Evolutionary conservation across 2,329 filamentous ascomycete species (phyloP), one percentile per base, ranked within the genome.

Genomic region (Whalleya microplaca): DNA sequence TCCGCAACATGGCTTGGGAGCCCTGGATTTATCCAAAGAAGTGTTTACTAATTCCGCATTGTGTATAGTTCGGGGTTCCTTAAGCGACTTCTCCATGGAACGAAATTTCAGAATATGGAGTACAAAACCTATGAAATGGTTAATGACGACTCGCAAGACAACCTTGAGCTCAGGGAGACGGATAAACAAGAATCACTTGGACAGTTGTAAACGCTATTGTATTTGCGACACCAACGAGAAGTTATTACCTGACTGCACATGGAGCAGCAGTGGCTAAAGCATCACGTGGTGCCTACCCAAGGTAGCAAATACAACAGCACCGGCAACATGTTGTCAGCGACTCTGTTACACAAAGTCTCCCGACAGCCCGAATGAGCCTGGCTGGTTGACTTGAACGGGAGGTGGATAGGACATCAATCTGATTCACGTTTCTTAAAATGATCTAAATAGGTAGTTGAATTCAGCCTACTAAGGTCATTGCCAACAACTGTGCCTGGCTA

Each of bases 31-130:
- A 27, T 27, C 23, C 23, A 27, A 27, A 27, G 23, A 9, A n/a
- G 4, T 27, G 9, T 27, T 27, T 27, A 27, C 23, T 27, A 27
- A 27, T 9, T 4, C 4, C 4, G 23, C 4, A 9, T 27, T 27
- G 23, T 27, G 23, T 27, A 27, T 27, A 27, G 23, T 49, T 70
- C 69, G 9, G 69, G 69, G 2, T 72, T 72, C 53, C 56, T 72
- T 21, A 59, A 57, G 46, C 62, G 69, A 51, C 49, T 67, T 5
- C 61, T 70, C n/a, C 42, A 58, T 9, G 68, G 65, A 9, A 58
- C 63, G 12, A 71, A 65, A 48, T 72, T 63, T 56, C 55, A 45
- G 51, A 70, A 72, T 42, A 62, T 67, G 42, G 70, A 72, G 52
- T 71, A 66, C 53, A 60, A 67, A 18, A 56, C 57, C 16, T 72